Percentiles rank a stretch among this genome's conserved stretches.
Evolutionary conservation across 2,329 filamentous ascomycete species (phyloP).

Genomic region (Exophiala dermatitidis): DNA sequence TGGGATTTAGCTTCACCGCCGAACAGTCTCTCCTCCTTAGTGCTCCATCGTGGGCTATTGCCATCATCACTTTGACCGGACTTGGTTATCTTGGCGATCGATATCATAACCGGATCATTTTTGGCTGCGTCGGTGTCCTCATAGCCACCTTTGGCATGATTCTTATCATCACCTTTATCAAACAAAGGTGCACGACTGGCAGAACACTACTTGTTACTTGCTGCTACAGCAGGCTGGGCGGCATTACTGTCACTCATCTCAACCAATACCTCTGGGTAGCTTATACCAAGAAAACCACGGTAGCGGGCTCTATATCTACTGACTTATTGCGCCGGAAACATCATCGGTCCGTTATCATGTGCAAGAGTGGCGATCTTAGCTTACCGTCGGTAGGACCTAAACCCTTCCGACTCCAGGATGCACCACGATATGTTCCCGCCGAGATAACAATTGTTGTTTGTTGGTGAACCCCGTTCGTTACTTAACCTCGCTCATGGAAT

Average conservation of each 20-base stretch:
- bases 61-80: conserved; percentile 51
- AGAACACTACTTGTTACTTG: conserved; percentile 59
- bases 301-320: conserved; percentile 43
- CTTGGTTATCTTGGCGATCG: conserved; percentile 52
- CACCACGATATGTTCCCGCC: conserved; percentile 54
- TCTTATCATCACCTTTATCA: conserved; percentile 47
- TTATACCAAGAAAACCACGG: conserved; percentile 28
- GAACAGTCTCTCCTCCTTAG: conserved; percentile 58
- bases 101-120: conserved; percentile 50
- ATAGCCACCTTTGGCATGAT: conserved; percentile 12
- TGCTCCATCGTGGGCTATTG: conserved; percentile 57
- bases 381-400: conserved; percentile 41
- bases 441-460: conserved; percentile 58
- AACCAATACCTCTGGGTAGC: conserved; percentile 52
- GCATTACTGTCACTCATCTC: conserved; percentile 56
- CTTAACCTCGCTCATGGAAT: too few species aligned
- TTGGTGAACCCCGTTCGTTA: too few species aligned
- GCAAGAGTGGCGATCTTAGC: background rate
- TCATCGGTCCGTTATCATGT: conserved; percentile 40
- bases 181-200: conserved; percentile 51
- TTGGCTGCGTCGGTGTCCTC: conserved; percentile 42
- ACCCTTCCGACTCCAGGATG: conserved; percentile 49
- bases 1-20: conserved; percentile 56
- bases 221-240: conserved; percentile 55
- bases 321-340: conserved; percentile 46